Conservation (phyloP, 1,284 basidiomycete genomes). For the Bjerkandera adusta region DNA sequence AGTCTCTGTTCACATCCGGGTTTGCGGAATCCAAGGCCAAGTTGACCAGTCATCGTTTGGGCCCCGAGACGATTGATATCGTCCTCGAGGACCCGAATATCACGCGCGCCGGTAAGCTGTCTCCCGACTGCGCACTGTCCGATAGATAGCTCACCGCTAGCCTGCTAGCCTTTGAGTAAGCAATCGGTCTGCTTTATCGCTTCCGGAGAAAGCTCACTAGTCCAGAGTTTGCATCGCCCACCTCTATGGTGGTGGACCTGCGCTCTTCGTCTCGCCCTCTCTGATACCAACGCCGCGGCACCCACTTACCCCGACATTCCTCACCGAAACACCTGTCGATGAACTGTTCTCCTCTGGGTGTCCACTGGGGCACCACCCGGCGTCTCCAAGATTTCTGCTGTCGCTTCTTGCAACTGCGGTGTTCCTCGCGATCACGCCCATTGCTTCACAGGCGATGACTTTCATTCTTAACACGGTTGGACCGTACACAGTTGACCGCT, state of each 20-base stretch:
- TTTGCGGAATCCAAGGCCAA: conserved; percentile 46
- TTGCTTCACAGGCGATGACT: conserved; percentile 74
- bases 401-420: conserved; percentile 85
- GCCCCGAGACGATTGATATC: conserved; percentile 54
- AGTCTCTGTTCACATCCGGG: conserved; percentile 78
- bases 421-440: conserved; percentile 80
- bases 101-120: conserved; percentile 68
- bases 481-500: conserved; percentile 74
- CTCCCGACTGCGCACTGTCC: not conserved
- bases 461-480: conserved; percentile 76
- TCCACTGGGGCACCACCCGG: conserved; percentile 65
- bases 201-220: conserved; percentile 10
- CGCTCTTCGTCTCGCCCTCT: conserved; percentile 63
- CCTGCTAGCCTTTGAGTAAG: conserved; percentile 42
- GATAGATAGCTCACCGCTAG: not conserved
- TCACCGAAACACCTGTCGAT: conserved; percentile 18
- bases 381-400: conserved; percentile 79
- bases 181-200: conserved; percentile 5
- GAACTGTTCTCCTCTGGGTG: conserved; percentile 26
- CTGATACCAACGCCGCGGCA: conserved; percentile 63
- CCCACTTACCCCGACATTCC: conserved; percentile 70
- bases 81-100: conserved; percentile 85
- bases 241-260: conserved; percentile 84
- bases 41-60: conserved; percentile 18
- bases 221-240: conserved; percentile 77